Conservation (phyloP, 2,329 filamentous ascomycete genomes). For the Beauveria sp. region DNA sequence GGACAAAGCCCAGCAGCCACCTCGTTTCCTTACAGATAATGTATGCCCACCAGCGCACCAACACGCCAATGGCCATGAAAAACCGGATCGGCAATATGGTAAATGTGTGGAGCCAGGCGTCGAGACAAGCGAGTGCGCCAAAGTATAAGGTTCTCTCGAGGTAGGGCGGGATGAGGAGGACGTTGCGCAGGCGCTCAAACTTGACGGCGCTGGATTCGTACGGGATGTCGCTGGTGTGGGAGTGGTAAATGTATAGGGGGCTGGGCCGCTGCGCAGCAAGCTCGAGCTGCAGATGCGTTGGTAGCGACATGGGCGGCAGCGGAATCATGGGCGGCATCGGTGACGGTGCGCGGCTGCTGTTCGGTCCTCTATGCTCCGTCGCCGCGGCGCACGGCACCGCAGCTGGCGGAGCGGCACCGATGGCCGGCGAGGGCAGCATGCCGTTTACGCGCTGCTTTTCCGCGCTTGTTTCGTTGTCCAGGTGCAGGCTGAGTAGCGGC, state of each 20-base stretch:
- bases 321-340: conserved; percentile 50
- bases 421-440: conserved; percentile 17
- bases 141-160: conserved; percentile 83
- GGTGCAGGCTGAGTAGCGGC: conserved; percentile 36
- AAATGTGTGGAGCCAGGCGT: conserved; percentile 94
- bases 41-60: conserved; percentile 71
- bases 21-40: conserved; percentile 63
- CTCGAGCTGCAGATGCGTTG: conserved; percentile 58
- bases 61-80: conserved; percentile 66
- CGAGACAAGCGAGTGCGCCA: conserved; percentile 82
- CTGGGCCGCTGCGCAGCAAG: conserved; percentile 54
- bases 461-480: conserved; percentile 19
- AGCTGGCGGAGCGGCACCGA: conserved; percentile 17
- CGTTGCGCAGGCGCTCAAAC: conserved; percentile 84
- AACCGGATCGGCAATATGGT: conserved; percentile 92
- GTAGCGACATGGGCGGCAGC: conserved; percentile 58
- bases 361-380: conserved; percentile 15
- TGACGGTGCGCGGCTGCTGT: conserved; percentile 31
- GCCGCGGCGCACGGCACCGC: conserved; percentile 15
- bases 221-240: conserved; percentile 51
- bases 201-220: conserved; percentile 93
- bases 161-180: conserved; percentile 71
- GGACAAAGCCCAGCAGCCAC: conserved; percentile 70
- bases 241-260: conserved; percentile 58
- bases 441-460: background rate